A percentile compares a stretch with the other conserved stretches of the same genome.
Evolutionary conservation across 345 rosid genomes (phyloP).

Genomic region (Populus alba): DNA sequence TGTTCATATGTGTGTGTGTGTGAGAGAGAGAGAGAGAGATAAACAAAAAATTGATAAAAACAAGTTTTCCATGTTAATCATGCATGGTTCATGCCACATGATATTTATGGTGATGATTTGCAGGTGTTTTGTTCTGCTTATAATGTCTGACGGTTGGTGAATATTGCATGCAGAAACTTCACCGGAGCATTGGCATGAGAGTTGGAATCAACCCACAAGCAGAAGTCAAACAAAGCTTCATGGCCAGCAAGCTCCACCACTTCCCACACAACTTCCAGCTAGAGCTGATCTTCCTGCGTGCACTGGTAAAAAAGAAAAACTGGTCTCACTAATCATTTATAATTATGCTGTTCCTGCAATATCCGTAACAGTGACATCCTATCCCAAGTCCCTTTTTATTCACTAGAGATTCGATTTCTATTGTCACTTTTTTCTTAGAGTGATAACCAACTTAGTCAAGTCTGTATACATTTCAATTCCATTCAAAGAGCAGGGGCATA

Average conservation of each 20-base stretch:
- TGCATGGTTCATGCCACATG: background rate
- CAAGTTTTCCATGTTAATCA: background rate
- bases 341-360: background rate
- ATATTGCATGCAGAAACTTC: constrained; percentile 46
- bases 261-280: constrained; percentile 83
- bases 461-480: background rate
- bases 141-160: constrained; percentile 11
- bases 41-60: background rate
- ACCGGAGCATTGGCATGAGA: constrained; percentile 49
- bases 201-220: constrained; percentile 41
- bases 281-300: constrained; percentile 91
- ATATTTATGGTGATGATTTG: constrained; percentile 4
- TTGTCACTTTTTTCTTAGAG: background rate
- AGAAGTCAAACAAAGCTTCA: constrained; percentile 53
- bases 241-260: constrained; percentile 48
- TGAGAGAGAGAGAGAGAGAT: background rate
- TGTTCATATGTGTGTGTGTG: background rate
- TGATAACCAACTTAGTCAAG: background rate
- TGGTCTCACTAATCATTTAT: background rate
- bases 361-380: background rate
- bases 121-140: background rate
- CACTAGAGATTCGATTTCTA: background rate
- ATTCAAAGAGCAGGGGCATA: too few relatives aligned
- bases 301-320: constrained; percentile 46
- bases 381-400: background rate